Base-by-base conservation (phyloP, 2,329 filamentous ascomycete genomes). In the Exophiala xenobiotica region DNA sequence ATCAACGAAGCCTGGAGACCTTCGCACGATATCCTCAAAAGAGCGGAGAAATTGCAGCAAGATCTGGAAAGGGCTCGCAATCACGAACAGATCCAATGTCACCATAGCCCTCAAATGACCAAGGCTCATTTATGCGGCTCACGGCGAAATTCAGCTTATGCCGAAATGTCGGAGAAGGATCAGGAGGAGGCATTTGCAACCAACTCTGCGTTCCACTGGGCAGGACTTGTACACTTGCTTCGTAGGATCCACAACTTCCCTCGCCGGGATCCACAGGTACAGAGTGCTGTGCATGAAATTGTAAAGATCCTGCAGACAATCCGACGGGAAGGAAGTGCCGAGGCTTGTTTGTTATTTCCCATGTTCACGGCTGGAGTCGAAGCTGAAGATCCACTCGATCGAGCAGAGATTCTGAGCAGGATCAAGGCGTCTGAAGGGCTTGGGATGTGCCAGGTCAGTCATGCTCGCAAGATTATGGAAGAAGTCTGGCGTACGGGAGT, bases 341-440 rank as follows among this genome's bases (percentile, higher is more conserved):
- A 92, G 67, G 83, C 82, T 6, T 89, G 87, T 62, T 71, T 88
- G 14, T 67, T 93, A 31, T 91, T 93, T 58, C 88, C 89, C 0
- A 83, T 93, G 70, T 93, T 93, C 67, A 88, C 87, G 1, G 88
- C 88, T 1, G 89, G 88, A 0, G 91, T 87, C 59, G 87, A 93
- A 66, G 82, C 83, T 1, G 71, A 72, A 49, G 78, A 83, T 42
- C 63, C 73, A 26, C 69, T 68, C 2, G 79, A 86, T 60, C 75
- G 83, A 43, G 70, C 71, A 19, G 76, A 81, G 62, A 81, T 92
- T 29, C 71, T 88, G 62, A 78, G 82, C 59, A 75, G 88, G 41
- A 75, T 93, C 64, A 74, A 76, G 64, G 78, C 78, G 14, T 80
- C 89, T 1, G 87, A 92, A 69, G 81, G 78, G 4, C 84, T 85